These are phyloP conservation scores for Porphyra umbilicalis DNA, from an alignment of 31 red algal genomes.

Conservation along the genomic window DNA sequence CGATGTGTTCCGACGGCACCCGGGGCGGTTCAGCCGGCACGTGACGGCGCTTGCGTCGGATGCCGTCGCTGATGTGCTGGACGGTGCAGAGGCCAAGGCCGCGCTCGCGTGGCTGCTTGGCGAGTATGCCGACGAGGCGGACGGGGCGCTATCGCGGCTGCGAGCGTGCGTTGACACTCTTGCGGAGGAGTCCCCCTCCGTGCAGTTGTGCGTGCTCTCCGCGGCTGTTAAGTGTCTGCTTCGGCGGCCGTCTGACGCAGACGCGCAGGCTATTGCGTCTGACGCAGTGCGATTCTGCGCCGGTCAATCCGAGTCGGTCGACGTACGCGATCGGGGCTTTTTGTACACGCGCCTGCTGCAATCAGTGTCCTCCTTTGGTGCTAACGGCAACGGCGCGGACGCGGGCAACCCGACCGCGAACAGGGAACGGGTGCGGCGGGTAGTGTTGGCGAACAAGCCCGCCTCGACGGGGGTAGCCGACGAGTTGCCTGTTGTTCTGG, in stretches of 20 bases:
- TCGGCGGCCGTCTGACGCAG: conserved; percentile 7
- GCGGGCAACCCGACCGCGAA: background rate
- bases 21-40: conserved; percentile 22
- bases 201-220: conserved; percentile 71
- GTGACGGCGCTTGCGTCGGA: conserved; percentile 25
- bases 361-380: background rate
- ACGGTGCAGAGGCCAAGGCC: conserved; percentile 51
- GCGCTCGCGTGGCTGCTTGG: conserved; percentile 85
- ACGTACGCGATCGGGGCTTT: conserved; percentile 68
- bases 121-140: conserved; percentile 43
- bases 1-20: conserved; percentile 58
- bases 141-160: conserved; percentile 28
- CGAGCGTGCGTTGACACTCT: conserved; percentile 31
- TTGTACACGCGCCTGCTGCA: conserved; percentile 54
- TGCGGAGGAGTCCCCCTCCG: conserved; percentile 43
- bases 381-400: background rate
- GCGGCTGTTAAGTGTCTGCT: conserved; percentile 44
- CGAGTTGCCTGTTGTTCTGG: conserved; percentile 9
- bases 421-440: conserved; percentile 15
- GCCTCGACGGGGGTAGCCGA: conserved; percentile 12
- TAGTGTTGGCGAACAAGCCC: conserved; percentile 52
- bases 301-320: conserved; percentile 45
- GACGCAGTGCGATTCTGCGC: conserved; percentile 23
- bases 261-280: conserved; percentile 7
- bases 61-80: conserved; percentile 20